Base-by-base conservation (phyloP, 169 alveolate species). In the Ichthyophthirius multifiliis region DNA sequence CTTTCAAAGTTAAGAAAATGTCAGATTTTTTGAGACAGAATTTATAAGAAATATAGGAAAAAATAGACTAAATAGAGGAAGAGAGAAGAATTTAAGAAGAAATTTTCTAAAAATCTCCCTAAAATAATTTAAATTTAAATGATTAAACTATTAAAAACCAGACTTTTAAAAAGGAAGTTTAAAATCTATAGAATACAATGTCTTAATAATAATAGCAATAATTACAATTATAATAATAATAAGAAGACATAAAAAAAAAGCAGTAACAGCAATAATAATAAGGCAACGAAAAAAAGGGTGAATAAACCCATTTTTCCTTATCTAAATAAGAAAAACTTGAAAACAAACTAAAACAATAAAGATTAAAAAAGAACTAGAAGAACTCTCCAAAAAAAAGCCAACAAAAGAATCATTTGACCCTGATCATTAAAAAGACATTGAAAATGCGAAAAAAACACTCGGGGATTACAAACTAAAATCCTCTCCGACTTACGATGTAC, bases 391-490 rank as follows among this genome's bases (percentile, higher is more conserved):
- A 82, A 77, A 88, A 48, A 93, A 89, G 43, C 94, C 94, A 1
- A 84, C 74, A 65, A 67, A 81, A 64, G 75, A 83, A 35, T 83
- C 80, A 18, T 85, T 78, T 55, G 94, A 92, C 10, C 94, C 96
- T 16, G 90, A 81, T 47, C 93, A 91, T 64, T 83, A 84, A 32
- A 90, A 89, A 74, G 96, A 95, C 44, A 92, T 95, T 43, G 91
- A 89, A 73, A 76, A 63, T 44, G 97, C 95, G 16, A 88, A 87
- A 63, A 83, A 83, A 73, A 89, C 96, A 43, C 87, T 92, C 48
- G 97, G 96, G 35, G 96, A 94, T 76, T 95, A 92, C 83, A 91
- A 94, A 74, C 85, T 96, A 45, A 96, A 94, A 84, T 88, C 96
- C 67, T 84, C 94, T 43, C 78, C 84, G 31, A 92, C 91, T 74